Evolutionary conservation across 345 rosid species (phyloP).

Genomic region (Hibiscus syriacus): DNA sequence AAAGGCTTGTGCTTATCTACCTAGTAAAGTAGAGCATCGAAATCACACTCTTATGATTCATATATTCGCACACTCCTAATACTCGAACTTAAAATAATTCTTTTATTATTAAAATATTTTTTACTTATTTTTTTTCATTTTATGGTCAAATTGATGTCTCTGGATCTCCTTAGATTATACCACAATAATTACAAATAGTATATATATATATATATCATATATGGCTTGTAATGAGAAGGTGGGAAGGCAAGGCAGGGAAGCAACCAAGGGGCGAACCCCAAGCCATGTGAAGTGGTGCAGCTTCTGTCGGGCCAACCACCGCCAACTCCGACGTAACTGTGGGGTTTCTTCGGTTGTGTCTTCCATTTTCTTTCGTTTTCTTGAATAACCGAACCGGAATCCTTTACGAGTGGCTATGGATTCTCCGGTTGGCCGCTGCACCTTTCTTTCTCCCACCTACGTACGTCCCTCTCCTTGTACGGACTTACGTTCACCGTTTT

Average conservation of each 20-base stretch:
- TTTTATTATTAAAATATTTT: too few relatives aligned
- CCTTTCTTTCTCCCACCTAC: neutral
- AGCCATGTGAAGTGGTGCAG: constrained; percentile 15
- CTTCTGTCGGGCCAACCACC: constrained; percentile 44
- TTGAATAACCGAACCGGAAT: neutral
- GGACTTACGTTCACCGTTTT: constrained; percentile 16
- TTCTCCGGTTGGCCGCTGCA: constrained; percentile 18
- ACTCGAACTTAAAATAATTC: too few relatives aligned
- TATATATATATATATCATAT: too few relatives aligned
- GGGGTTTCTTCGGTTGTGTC: constrained; percentile 6
- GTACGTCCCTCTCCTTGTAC: constrained; percentile 16
- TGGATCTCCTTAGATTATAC: neutral
- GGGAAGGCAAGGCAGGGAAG: constrained; percentile 5
- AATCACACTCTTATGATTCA: neutral
- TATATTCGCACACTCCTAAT: too few relatives aligned
- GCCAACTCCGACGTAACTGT: constrained; percentile 40
- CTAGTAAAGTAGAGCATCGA: neutral
- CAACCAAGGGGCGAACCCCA: neutral
- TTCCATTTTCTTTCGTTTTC: neutral
- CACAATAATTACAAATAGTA: neutral
- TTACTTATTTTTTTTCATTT: too few relatives aligned
- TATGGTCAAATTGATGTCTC: neutral
- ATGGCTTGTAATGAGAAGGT: neutral
- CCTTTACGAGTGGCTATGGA: constrained; percentile 15
- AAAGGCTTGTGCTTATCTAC: neutral